phyloP scores from a whole-genome alignment of 2,329 filamentous ascomycete species.

The Domatiomyces globalis region DNA sequence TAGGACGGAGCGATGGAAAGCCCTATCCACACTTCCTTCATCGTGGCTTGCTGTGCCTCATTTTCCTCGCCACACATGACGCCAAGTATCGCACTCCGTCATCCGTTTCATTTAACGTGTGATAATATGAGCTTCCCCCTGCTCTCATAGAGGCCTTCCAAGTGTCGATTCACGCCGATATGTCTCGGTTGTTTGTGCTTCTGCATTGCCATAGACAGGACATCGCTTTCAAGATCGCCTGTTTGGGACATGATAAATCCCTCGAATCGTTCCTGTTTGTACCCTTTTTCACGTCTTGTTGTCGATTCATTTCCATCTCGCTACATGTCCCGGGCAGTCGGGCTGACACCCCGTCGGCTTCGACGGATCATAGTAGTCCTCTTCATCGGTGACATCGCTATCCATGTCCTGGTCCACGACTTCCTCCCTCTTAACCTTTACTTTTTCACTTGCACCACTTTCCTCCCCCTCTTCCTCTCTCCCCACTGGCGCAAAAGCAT shows the following conservation, averaged over 20 bases:
- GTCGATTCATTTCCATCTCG: background rate
- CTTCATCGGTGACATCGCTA: constrained; percentile 52
- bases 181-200: background rate
- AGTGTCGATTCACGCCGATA: background rate
- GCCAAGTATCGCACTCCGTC: background rate
- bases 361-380: constrained; percentile 41
- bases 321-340: constrained; percentile 19
- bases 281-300: background rate
- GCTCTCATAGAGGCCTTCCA: background rate
- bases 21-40: background rate
- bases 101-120: background rate
- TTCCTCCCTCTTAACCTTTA: constrained; percentile 29
- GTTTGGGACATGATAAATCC: no score
- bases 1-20: background rate
- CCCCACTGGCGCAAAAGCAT: constrained; percentile 41
- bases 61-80: background rate
- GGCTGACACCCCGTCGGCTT: constrained; percentile 37
- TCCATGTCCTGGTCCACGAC: constrained; percentile 29
- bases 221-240: no score
- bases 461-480: constrained; percentile 24
- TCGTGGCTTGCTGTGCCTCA: background rate
- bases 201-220: background rate
- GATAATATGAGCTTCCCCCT: background rate
- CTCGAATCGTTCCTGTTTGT: no score
- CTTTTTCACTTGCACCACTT: constrained; percentile 18